Evolutionary conservation across 2,329 filamentous ascomycete species (phyloP).

Genomic region (Trichoderma sp.): DNA sequence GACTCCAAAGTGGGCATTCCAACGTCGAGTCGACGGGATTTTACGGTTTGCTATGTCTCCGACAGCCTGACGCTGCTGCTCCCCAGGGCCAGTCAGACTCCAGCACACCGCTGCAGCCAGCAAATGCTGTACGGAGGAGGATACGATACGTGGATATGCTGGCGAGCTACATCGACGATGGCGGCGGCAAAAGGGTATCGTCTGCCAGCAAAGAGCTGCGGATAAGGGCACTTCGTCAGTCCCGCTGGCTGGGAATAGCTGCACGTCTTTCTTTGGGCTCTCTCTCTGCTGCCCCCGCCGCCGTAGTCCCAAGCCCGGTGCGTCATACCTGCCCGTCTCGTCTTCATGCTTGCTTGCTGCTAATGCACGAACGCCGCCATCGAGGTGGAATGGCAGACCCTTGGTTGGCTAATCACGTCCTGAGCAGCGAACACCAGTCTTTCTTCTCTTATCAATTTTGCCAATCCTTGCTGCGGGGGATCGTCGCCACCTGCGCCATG

Average conservation of each 20-base stretch:
- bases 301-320: background rate
- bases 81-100: background rate
- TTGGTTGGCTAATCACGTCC: constrained; percentile 16
- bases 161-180: background rate
- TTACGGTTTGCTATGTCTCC: constrained; percentile 14
- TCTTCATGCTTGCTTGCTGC: constrained; percentile 17
- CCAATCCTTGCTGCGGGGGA: constrained; percentile 15
- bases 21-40: constrained; percentile 14
- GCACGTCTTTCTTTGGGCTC: background rate
- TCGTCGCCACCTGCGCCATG: constrained; percentile 13
- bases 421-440: background rate
- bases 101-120: constrained; percentile 16
- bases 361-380: constrained; percentile 22
- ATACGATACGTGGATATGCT: background rate
- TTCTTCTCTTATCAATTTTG: constrained; percentile 13
- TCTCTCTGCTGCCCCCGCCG: background rate
- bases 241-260: constrained; percentile 9
- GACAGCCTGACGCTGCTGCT: background rate
- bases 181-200: background rate
- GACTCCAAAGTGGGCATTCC: constrained; percentile 23
- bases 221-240: background rate
- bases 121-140: background rate
- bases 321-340: constrained; percentile 25
- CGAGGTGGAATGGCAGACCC: constrained; percentile 3
- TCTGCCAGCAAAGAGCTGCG: constrained; percentile 5